Base-by-base conservation (phyloP, 2,329 filamentous ascomycete genomes). In the Neoscytalidium dimidiatum region DNA sequence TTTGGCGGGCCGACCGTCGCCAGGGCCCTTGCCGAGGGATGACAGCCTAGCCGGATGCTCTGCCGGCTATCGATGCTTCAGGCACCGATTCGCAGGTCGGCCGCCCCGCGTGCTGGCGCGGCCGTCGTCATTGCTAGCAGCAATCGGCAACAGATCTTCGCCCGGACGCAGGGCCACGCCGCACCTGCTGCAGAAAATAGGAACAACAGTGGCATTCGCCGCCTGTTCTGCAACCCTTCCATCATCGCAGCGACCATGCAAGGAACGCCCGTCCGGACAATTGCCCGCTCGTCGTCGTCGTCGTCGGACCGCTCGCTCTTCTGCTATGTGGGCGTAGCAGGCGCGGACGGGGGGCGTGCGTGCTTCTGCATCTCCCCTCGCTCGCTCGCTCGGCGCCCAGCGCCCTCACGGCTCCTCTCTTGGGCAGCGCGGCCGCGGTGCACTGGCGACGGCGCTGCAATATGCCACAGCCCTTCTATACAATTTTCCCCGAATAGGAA, bases 401-500 rank as follows among this genome's bases (percentile, higher is more conserved):
- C 48, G 3, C 7, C 19, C 17, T 6, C 19, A 26, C 29, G 19
- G 26, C n/a, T 35, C 23, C 29, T 33, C 46, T 4, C 19, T 51
- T 31, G 7, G 28, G 28, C 48, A 51, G 26, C 31, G 48, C 48
- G n/a, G n/a, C n/a, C n/a, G n/a, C n/a, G n/a, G n/a, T n/a, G n/a
- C n/a, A n/a, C 26, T 28, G 23, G 48, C 9, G 48, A 7, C 48
- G n/a, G 48, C 48, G 31, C 31, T 52, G 28, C 23, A 51, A 31
- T 52, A 52, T 52, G 14, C 31, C 29, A 53, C n/a, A 23, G 51
- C 1, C 46, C 8, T 11, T 19, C 31, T 44, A 44, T 58, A 58
- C 53, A 58, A 19, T 58, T 11, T 58, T 44, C 26, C 53, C 53
- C 53, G 53, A 44, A 58, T 43, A 31, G 53, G 53, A 43, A 58